A percentile compares a stretch with the other conserved stretches of the same genome.
Evolutionary conservation across 2,329 filamentous ascomycete species (phyloP).

Genomic region (Tolypocladium nubicola): DNA sequence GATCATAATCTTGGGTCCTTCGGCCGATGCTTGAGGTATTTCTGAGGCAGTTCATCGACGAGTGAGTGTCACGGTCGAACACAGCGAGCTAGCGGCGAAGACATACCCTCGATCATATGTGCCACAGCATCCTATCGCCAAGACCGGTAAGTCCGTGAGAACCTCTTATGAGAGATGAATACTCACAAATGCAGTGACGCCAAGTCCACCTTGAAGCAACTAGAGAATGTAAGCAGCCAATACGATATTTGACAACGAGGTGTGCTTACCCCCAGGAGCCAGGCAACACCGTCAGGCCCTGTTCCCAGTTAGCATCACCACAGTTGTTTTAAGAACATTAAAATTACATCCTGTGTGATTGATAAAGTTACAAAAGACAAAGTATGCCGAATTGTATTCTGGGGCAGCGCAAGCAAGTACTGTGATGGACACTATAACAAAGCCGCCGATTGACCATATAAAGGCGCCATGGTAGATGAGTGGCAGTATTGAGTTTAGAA

Average conservation of each 20-base stretch:
- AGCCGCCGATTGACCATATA: slow-evolving; percentile 58
- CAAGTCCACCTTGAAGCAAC: slow-evolving; percentile 20
- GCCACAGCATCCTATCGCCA: slow-evolving; percentile 17
- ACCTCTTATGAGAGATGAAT: no score
- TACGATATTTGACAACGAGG: fast-evolving
- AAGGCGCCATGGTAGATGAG: slow-evolving; percentile 55
- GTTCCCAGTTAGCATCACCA: neutral
- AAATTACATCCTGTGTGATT: slow-evolving; percentile 18
- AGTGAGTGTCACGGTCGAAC: neutral
- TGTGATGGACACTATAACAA: slow-evolving; percentile 58
- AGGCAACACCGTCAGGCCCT: slow-evolving; percentile 21
- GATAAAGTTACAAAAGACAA: slow-evolving; percentile 20
- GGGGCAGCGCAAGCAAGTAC: slow-evolving; percentile 54
- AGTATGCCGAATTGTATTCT: slow-evolving; percentile 33
- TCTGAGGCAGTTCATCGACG: slow-evolving; percentile 5
- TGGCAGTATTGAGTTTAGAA: slow-evolving; percentile 19
- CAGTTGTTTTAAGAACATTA: neutral
- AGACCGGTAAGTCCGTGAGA: neutral
- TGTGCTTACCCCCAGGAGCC: slow-evolving; percentile 17
- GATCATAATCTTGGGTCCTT: slow-evolving; percentile 28
- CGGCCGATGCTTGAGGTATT: slow-evolving; percentile 17
- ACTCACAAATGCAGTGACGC: slow-evolving; percentile 19
- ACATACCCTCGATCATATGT: slow-evolving; percentile 21
- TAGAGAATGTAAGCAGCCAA: neutral
- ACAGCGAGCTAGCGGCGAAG: fast-evolving